phyloP scores from a whole-genome alignment of 2,329 filamentous ascomycete species.

The Leptographium radiaticola region DNA sequence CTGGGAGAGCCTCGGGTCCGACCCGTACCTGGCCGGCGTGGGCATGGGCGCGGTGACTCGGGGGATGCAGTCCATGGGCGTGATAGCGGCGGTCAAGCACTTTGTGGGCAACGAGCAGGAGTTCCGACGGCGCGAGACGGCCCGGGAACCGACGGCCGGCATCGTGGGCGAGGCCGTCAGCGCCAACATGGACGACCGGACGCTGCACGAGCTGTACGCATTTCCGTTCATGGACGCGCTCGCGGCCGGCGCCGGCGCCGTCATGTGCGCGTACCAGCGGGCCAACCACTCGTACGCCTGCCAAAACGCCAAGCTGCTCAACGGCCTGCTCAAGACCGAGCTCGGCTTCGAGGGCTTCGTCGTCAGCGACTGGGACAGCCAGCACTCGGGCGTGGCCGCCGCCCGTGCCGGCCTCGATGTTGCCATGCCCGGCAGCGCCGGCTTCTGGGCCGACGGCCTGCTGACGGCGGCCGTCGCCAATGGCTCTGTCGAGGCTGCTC shows the following conservation, averaged over 20 bases:
- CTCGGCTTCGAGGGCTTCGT: conserved; percentile 57
- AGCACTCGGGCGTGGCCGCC: conserved; percentile 44
- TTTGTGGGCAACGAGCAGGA: conserved; percentile 50
- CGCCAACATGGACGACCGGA: conserved; percentile 51
- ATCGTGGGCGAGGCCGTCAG: conserved; percentile 37
- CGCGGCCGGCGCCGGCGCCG: conserved; percentile 38
- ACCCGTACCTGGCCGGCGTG: conserved; percentile 19
- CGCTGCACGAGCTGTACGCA: conserved; percentile 51
- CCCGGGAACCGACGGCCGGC: conserved; percentile 23
- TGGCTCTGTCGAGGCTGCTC: conserved; percentile 55
- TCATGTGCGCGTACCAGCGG: conserved; percentile 61
- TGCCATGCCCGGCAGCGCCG: conserved; percentile 44
- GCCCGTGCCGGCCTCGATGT: conserved; percentile 53
- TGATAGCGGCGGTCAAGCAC: conserved; percentile 65
- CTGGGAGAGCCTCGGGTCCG: conserved; percentile 39
- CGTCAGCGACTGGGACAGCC: conserved; percentile 55
- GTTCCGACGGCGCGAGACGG: conserved; percentile 27
- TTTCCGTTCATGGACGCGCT: conserved; percentile 54
- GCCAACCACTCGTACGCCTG: conserved; percentile 64
- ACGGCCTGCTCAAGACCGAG: conserved; percentile 52
- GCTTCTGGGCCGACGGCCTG: conserved; percentile 46
- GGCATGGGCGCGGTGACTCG: conserved; percentile 17
- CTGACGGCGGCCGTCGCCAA: conserved; percentile 65
- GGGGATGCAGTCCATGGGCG: conserved; percentile 32
- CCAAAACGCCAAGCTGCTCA: conserved; percentile 57